Base-by-base conservation (phyloP, 1,284 basidiomycete species). In the Nidula niveotomentosa region DNA sequence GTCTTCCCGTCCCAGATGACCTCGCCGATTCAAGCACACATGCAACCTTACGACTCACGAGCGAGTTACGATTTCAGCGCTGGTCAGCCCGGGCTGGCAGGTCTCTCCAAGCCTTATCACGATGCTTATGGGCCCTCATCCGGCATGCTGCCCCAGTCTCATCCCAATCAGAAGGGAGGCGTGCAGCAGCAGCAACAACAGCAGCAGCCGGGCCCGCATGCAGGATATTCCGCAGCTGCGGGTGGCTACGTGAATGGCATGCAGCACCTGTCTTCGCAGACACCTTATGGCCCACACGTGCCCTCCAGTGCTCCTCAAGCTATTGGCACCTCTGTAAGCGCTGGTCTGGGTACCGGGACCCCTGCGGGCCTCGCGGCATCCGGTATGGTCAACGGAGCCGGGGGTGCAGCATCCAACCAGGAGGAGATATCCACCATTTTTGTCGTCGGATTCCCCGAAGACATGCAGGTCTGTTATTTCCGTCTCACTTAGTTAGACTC, bases 361-460 rank as follows among this genome's bases (percentile, higher is more conserved):
- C 54, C 61, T 3, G 53, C 62, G 18, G 62, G 60, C 45, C 52
- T 64, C 12, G 45, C 59, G 23, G 48, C 54, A 47, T 41, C 57
- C 51, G 54, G 53, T 44, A 64, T 60, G 47, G 53, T 62, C 34
- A 67, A 60, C 47, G 60, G 67, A 36, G 61, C 60, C 47, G 65
- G 61, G 49, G 23, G 23, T 23, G 49, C 65, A 30, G 54, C 59
- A 4, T 58, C 62, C 18, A 67, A 58, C 50, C 66, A 89, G 56
- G 95, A 98, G 68, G 95, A 98, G 64, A 98, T 98, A 56, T 96
- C 93, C 17, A 99, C 96, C 2, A 96, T 99, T 59, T 99, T 99
- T 64, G 96, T 99, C 1, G 96, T 98, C 34, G 96, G 96, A 0
- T 99, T 99, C 71, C 96, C 96, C 2, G 97, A 99, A 60, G 96